phyloP scores from a whole-genome alignment of 31 red algal species.

The Endocladia muricata region DNA sequence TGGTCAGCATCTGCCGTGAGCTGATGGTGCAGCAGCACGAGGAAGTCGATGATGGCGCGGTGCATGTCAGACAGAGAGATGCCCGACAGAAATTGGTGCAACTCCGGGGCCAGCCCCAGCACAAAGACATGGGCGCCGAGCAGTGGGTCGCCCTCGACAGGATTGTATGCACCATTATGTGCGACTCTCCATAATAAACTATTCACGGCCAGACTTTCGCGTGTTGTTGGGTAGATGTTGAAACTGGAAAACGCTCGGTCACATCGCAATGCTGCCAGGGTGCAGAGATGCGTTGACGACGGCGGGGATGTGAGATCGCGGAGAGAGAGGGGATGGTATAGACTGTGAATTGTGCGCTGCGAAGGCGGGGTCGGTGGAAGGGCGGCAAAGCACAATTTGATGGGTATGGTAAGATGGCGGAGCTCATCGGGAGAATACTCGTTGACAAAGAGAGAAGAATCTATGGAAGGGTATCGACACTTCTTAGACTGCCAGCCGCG shows the following conservation, averaged over 20 bases:
- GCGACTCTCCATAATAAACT: conserved; percentile 4
- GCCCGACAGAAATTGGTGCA: conserved; percentile 33
- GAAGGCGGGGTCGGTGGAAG: no score
- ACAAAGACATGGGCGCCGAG: conserved; percentile 15
- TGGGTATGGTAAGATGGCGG: no score
- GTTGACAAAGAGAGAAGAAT: no score
- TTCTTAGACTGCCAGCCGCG: no score
- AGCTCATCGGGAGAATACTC: no score
- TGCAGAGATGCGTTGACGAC: no score
- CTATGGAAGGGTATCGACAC: no score
- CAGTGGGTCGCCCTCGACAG: background rate
- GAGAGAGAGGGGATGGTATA: no score
- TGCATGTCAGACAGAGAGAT: conserved; percentile 22
- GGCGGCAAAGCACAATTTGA: no score
- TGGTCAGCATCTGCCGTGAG: conserved; percentile 23
- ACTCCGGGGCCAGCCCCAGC: conserved; percentile 28
- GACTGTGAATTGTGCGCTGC: no score
- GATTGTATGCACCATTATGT: background rate
- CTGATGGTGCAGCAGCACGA: conserved; percentile 42
- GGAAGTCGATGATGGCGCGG: conserved; percentile 45
- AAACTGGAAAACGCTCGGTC: conserved; percentile 23
- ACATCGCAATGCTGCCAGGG: no score
- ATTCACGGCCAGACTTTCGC: conserved; percentile 6
- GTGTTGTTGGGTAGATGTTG: conserved; percentile 51
- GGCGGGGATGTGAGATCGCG: no score